These are phyloP conservation scores for Hydnomerulius pinastri DNA, from an alignment of 768 basidiomycete genomes.

Conservation along the genomic window DNA sequence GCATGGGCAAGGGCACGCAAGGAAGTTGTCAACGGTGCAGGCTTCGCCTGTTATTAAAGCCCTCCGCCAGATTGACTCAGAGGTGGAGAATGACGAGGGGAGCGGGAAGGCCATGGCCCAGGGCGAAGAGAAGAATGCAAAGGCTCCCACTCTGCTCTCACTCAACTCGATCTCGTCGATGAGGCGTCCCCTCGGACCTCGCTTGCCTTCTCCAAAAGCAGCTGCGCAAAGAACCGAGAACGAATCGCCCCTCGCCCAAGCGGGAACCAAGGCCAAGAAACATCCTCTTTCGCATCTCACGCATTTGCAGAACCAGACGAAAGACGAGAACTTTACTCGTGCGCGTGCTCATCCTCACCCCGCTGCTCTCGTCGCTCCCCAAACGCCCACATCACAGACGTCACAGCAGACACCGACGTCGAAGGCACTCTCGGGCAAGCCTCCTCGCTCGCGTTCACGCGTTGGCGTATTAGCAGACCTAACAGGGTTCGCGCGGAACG, in stretches of 20 bases:
- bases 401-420: slow-evolving; percentile 7
- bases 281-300: background rate
- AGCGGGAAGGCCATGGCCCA: background rate
- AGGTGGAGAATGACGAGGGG: background rate
- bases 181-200: slow-evolving; percentile 23
- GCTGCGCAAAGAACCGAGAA: background rate
- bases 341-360: background rate
- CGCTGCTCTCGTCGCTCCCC: background rate
- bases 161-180: slow-evolving; percentile 24
- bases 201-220: slow-evolving; percentile 14
- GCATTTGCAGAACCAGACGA: background rate
- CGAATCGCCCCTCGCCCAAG: slow-evolving; percentile 1
- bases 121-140: slow-evolving; percentile 7
- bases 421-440: slow-evolving; percentile 30
- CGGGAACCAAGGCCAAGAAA: slow-evolving; percentile 7
- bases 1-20: slow-evolving; percentile 7
- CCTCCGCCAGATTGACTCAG: slow-evolving; percentile 11
- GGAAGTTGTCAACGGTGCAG: slow-evolving; percentile 33
- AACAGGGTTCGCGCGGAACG: slow-evolving; percentile 37
- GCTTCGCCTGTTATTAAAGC: slow-evolving; percentile 27
- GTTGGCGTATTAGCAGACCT: slow-evolving; percentile 41
- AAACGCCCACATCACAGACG: slow-evolving; percentile 15
- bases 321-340: slow-evolving; percentile 15
- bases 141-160: slow-evolving; percentile 18
- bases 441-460: slow-evolving; percentile 26